Conservation (phyloP, 192 early-diverging fungal genomes). For the Linderina pennispora region DNA sequence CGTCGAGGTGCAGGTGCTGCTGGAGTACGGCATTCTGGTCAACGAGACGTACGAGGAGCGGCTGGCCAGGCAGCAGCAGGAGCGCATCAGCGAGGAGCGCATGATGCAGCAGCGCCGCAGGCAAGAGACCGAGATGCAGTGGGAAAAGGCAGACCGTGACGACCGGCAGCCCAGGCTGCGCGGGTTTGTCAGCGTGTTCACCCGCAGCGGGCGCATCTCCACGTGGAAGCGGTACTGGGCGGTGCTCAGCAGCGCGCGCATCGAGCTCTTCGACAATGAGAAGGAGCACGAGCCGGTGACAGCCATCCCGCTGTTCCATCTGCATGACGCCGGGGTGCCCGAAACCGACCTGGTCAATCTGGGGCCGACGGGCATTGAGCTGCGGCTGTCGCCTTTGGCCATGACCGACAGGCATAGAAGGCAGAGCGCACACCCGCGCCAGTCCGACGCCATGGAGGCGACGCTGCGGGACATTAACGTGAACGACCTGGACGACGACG, state of each 20-base stretch:
- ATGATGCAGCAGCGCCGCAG: slow-evolving; percentile 3
- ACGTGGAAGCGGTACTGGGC: slow-evolving; percentile 49
- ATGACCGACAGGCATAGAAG: slow-evolving; percentile 50
- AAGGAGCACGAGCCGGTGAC: slow-evolving; percentile 24
- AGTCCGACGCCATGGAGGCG: not conserved
- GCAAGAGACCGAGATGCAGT: slow-evolving; percentile 26
- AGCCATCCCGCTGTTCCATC: slow-evolving; percentile 38
- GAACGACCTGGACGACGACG: slow-evolving; percentile 13
- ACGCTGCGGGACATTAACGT: not conserved
- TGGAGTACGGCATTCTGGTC: slow-evolving; percentile 48
- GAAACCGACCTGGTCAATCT: slow-evolving; percentile 40
- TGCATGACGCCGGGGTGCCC: slow-evolving; percentile 25
- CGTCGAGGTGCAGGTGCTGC: slow-evolving; percentile 41
- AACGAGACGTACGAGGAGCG: slow-evolving; percentile 36
- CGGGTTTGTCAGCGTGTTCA: slow-evolving; percentile 42
- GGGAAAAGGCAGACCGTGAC: slow-evolving; percentile 27
- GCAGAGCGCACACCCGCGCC: slow-evolving; percentile 40
- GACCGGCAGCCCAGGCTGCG: slow-evolving; percentile 21
- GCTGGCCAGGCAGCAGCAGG: not conserved
- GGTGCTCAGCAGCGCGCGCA: slow-evolving; percentile 28
- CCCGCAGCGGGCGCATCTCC: slow-evolving; percentile 38
- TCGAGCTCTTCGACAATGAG: slow-evolving; percentile 37
- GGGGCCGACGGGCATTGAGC: slow-evolving; percentile 41
- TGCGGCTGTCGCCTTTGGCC: slow-evolving; percentile 37
- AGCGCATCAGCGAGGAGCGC: slow-evolving; percentile 11